Evolutionary conservation across 257 asterid species (phyloP).

Genomic region (Scutellaria baicalensis): DNA sequence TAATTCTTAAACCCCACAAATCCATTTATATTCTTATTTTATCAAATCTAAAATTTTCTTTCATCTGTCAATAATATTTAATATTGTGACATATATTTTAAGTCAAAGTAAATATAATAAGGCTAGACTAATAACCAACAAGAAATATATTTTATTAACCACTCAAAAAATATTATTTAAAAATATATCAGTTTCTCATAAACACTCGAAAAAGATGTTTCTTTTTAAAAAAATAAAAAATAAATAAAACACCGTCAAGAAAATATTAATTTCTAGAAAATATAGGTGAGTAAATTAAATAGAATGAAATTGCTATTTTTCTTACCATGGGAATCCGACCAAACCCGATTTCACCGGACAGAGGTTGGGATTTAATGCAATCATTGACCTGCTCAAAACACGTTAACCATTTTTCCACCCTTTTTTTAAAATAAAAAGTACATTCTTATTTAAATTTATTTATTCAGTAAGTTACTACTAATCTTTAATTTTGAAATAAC

Average conservation of each 20-base stretch:
- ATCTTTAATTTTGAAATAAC: conserved; percentile 7
- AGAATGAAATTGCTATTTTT: neutral
- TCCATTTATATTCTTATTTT: too few species aligned
- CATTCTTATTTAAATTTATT: neutral
- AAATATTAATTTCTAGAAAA: neutral
- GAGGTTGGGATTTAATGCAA: conserved; percentile 31
- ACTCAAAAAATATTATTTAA: neutral
- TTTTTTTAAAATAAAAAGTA: neutral
- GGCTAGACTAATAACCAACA: too few species aligned
- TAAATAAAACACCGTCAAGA: neutral
- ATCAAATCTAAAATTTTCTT: too few species aligned
- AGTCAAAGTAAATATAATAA: too few species aligned
- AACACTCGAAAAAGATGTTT: neutral
- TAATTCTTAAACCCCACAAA: too few species aligned
- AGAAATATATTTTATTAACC: too few species aligned
- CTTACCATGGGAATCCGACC: conserved; percentile 32
- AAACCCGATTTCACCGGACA: conserved; percentile 25
- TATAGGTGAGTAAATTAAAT: conserved; percentile 5
- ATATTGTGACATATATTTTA: too few species aligned
- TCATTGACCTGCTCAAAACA: conserved; percentile 32
- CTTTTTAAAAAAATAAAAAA: neutral
- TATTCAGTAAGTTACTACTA: neutral
- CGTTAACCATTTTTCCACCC: conserved; percentile 26
- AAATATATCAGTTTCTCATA: neutral
- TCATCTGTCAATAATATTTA: too few species aligned